Percentiles rank a stretch among this genome's conserved stretches.
Evolutionary conservation across 257 asterid species (phyloP).

Genomic region (Salvia rosmarinus): DNA sequence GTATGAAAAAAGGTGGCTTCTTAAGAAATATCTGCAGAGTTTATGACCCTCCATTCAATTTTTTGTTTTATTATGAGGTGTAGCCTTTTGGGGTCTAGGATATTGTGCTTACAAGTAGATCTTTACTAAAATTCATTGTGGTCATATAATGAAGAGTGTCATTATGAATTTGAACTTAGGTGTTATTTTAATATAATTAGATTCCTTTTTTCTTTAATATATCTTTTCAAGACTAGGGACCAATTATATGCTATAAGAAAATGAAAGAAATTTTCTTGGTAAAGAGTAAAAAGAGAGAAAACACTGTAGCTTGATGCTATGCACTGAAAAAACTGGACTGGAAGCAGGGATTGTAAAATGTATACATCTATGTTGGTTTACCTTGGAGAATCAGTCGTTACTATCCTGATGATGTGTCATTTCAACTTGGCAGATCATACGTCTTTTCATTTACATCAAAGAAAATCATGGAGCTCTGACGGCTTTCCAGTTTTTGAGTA

Average conservation of each 20-base stretch:
- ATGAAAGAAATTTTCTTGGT: constrained; percentile 3
- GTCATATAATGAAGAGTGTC: not conserved
- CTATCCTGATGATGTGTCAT: constrained; percentile 35
- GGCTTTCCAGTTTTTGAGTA: constrained; percentile 94
- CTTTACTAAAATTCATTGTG: not conserved
- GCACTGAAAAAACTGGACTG: not conserved
- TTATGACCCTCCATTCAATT: not conserved
- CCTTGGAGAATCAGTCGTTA: constrained; percentile 22
- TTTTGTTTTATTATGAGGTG: too few species aligned
- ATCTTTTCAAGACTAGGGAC: not conserved
- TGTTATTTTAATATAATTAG: constrained; percentile 1
- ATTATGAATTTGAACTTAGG: not conserved
- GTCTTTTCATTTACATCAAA: constrained; percentile 80
- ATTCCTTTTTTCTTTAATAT: not conserved
- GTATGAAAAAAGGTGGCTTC: not conserved
- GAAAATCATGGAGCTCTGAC: constrained; percentile 72
- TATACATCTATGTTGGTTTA: constrained; percentile 25
- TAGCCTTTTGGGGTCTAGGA: too few species aligned
- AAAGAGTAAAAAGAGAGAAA: not conserved
- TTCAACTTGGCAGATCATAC: constrained; percentile 69
- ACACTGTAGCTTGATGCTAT: constrained; percentile 5
- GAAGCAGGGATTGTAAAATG: constrained; percentile 1
- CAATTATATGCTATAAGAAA: constrained; percentile 1
- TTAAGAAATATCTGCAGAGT: constrained; percentile 4
- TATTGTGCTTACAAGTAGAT: constrained; percentile 12